A percentile compares a stretch with the other conserved stretches of the same genome.
These are phyloP conservation scores for Metschnikowia anglica DNA, from an alignment of 805 yeast genomes.

Conservation along the genomic window DNA sequence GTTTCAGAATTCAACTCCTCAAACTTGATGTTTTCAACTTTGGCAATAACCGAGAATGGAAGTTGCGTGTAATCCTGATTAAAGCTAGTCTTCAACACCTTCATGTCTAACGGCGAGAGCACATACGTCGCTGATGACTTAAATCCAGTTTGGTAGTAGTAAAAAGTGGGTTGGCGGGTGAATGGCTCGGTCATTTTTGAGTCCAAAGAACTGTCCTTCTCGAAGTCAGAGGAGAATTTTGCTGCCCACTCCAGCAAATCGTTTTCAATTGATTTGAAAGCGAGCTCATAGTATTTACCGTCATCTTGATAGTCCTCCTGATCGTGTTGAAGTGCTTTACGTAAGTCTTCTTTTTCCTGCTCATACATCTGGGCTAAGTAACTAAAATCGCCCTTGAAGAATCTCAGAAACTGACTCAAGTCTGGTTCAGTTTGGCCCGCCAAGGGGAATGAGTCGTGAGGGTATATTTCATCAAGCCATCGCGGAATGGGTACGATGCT, in stretches of 20 bases:
- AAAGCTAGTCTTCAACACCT: slow-evolving; percentile 63
- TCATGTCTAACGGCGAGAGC: slow-evolving; percentile 76
- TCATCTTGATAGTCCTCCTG: slow-evolving; percentile 58
- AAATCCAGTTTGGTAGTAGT: slow-evolving; percentile 77
- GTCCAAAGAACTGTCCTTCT: slow-evolving; percentile 2
- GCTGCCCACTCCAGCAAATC: slow-evolving; percentile 41
- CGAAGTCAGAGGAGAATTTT: slow-evolving; percentile 24
- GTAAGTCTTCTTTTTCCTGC: slow-evolving; percentile 56
- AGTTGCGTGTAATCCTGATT: slow-evolving; percentile 56
- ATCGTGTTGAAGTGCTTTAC: slow-evolving; percentile 55
- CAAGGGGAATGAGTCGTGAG: slow-evolving; percentile 53
- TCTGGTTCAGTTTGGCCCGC: slow-evolving; percentile 30
- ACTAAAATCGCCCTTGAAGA: slow-evolving; percentile 62
- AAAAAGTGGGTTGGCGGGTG: slow-evolving; percentile 41
- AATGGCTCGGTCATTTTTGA: slow-evolving; percentile 31
- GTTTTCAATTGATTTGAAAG: slow-evolving; percentile 53
- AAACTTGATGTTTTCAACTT: slow-evolving; percentile 66
- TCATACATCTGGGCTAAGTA: slow-evolving; percentile 56
- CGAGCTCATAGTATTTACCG: slow-evolving; percentile 52
- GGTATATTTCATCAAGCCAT: slow-evolving; percentile 25
- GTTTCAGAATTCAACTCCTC: slow-evolving; percentile 65
- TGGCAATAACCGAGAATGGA: slow-evolving; percentile 63
- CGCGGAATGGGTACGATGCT: slow-evolving; percentile 52
- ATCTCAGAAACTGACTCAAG: slow-evolving; percentile 52
- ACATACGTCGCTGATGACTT: slow-evolving; percentile 61